These are phyloP conservation scores for Neckera pumila DNA, from an alignment of 225 moss, liverwort and hornwort species.

Conservation along the genomic window DNA sequence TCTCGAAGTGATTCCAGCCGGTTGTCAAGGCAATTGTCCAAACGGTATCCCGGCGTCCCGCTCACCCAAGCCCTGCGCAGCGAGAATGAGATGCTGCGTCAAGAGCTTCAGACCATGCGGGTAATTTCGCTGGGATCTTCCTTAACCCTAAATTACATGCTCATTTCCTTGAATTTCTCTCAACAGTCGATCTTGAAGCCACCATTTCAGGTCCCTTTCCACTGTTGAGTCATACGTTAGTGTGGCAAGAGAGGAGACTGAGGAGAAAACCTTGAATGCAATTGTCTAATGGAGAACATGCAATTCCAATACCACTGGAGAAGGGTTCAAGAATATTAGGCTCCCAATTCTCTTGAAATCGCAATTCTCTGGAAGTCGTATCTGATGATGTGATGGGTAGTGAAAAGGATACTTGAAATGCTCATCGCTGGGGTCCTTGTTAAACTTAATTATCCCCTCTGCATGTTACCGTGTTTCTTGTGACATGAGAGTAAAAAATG, in stretches of 20 bases:
- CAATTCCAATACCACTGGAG: not conserved
- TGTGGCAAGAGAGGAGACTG: not conserved
- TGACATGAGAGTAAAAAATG: not conserved
- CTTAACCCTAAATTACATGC: not conserved
- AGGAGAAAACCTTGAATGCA: not conserved
- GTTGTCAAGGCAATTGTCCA: conserved; percentile 68
- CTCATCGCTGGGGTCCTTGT: not conserved
- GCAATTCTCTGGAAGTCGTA: not conserved
- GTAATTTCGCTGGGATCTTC: not conserved
- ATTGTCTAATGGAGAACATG: not conserved
- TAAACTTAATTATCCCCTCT: not conserved
- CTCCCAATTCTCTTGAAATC: not conserved
- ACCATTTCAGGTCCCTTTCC: not conserved
- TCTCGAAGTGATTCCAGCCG: conserved; percentile 62
- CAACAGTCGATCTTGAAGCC: not conserved
- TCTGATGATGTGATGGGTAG: not conserved
- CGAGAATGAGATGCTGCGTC: conserved; percentile 78
- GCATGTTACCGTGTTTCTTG: too few relatives aligned
- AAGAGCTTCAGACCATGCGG: conserved; percentile 62
- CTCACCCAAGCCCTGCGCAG: conserved; percentile 59
- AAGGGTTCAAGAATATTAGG: not conserved
- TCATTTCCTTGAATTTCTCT: not conserved
- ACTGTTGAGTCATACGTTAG: not conserved
- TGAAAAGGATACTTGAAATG: not conserved
- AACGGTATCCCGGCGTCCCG: conserved; percentile 69